phyloP scores from a whole-genome alignment of 345 rosid genomes.

The Sisymbrium altissimum region DNA sequence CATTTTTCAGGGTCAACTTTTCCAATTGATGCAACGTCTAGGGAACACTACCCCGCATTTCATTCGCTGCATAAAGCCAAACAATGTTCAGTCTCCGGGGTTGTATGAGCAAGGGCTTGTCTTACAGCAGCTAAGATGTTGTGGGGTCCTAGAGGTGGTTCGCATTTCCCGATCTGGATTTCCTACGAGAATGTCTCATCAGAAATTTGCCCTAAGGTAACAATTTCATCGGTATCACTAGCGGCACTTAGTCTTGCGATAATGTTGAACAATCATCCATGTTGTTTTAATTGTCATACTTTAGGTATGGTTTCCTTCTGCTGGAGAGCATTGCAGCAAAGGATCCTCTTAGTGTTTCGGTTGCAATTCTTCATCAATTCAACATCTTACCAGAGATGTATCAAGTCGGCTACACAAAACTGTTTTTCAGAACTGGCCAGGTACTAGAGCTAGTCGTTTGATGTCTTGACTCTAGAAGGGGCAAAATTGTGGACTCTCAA shows the following conservation, averaged over 20 bases:
- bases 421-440: conserved; percentile 84
- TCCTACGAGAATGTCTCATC: conserved; percentile 83
- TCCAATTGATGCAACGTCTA: conserved; percentile 74
- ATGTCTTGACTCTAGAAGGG: neutral
- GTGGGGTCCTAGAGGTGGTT: conserved; percentile 86
- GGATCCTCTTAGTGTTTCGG: conserved; percentile 79
- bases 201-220: conserved; percentile 78
- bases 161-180: conserved; percentile 84
- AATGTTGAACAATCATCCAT: conserved; percentile 9
- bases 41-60: conserved; percentile 90
- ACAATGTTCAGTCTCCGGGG: conserved; percentile 63
- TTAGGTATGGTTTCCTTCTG: conserved; percentile 80
- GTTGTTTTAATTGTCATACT: conserved; percentile 12
- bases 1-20: conserved; percentile 38
- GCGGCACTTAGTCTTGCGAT: neutral
- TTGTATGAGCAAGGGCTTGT: conserved; percentile 67
- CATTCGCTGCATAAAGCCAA: conserved; percentile 90
- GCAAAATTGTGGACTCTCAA: conserved; percentile 3
- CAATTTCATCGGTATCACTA: neutral
- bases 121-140: conserved; percentile 77
- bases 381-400: conserved; percentile 81
- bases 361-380: conserved; percentile 74
- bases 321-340: conserved; percentile 41
- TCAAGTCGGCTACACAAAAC: conserved; percentile 89
- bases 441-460: conserved; percentile 35